Base-by-base conservation (phyloP, 2,329 filamentous ascomycete species). In the Trichoderma sp. region DNA sequence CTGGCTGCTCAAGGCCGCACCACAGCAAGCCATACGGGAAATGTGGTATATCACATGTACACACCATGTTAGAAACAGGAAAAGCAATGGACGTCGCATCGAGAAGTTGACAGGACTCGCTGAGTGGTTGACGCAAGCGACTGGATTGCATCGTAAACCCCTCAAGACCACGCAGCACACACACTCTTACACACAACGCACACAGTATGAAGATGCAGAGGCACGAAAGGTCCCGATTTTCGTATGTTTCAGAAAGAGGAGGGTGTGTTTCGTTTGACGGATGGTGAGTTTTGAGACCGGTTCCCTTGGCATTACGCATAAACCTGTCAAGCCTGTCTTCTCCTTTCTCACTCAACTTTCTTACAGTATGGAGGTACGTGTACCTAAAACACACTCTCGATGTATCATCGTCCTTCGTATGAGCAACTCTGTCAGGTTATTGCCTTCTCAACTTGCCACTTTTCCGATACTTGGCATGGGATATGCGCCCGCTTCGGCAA, bases 1-100 rank as follows among this genome's bases (percentile, higher is more conserved):
- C 30, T 64, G 63, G 63, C 44, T 55, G 39, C 54, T 64, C 54
- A 58, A 64, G 34, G 51, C 48, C 24, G 48, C n/a, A 45, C 12
- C 45, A 21, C 57, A 44, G 34, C 58, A 26, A 30, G 57, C 34
- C 58, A 61, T 47, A 52, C 39, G 47, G 58, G 26, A 28, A 14
- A 44, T 28, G 34, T 19, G 12, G 34, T 7, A 44, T 44, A n/a
- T 26, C 9, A 26, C 34, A 24, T 21, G 34, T 56, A 56, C 21
- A 56, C 52, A 43, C 34, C 12, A 39, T 39, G 2, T 14, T 14
- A 39, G 12, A 39, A 14, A 39, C 2, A 10, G 34, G 34, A 15
- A 30, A 41, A 24, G 24, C 12, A 26, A 39, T 39, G 17, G 30
- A 30, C 51, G 30, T 24, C 51, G 30, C 30, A 43, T 55, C 14